These are phyloP conservation scores for Puccinia triticina DNA, from an alignment of 1,284 basidiomycete genomes.

Conservation along the genomic window DNA sequence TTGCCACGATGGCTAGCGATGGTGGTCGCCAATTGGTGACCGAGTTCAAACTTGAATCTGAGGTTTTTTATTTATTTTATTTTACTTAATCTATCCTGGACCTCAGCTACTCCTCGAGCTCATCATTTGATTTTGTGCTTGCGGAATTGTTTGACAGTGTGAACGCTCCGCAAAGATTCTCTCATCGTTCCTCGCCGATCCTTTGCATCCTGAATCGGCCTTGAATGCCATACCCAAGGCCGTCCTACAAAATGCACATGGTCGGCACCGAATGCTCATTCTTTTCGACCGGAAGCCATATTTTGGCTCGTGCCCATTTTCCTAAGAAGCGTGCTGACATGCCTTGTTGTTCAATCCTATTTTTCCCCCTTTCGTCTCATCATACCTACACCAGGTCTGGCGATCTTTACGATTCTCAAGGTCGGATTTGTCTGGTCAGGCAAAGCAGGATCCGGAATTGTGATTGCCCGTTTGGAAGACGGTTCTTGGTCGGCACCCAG, in stretches of 20 bases:
- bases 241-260: conserved; percentile 80
- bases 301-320: background rate
- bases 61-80: conserved; percentile 52
- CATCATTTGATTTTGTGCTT: background rate
- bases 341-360: background rate
- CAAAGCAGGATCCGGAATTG: conserved; percentile 70
- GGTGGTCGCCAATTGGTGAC: conserved; percentile 43
- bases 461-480: conserved; percentile 90
- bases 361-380: background rate
- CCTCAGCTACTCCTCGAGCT: background rate
- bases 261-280: background rate
- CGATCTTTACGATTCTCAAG: conserved; percentile 87
- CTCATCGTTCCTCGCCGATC: conserved; percentile 71
- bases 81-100: background rate
- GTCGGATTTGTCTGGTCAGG: conserved; percentile 55
- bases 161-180: conserved; percentile 42
- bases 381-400: conserved; percentile 66
- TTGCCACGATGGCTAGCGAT: conserved; percentile 47
- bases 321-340: background rate
- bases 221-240: conserved; percentile 94
- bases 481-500: conserved; percentile 97
- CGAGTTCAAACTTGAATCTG: conserved; percentile 47
- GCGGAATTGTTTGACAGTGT: conserved; percentile 1
- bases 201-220: conserved; percentile 81
- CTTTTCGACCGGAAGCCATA: background rate